phyloP scores from a whole-genome alignment of 352 stramenopile species.

The Achlya hypogyna region DNA sequence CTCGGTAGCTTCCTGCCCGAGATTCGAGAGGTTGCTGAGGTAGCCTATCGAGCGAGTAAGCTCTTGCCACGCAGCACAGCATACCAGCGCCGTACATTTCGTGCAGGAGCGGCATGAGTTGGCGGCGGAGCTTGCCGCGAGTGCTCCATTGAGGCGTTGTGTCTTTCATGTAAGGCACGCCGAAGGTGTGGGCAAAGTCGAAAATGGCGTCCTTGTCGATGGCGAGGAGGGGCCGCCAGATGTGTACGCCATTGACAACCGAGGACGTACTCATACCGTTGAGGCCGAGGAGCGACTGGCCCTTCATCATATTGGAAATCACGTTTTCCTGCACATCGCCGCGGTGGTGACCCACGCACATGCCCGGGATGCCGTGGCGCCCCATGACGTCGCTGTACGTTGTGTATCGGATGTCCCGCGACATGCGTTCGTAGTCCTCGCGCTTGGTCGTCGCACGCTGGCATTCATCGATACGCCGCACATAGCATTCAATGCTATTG shows the following conservation, averaged over 20 bases:
- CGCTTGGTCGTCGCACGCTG: conserved; percentile 85
- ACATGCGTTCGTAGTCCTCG: conserved; percentile 93
- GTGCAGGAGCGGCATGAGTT: conserved; percentile 88
- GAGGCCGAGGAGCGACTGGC: conserved; percentile 86
- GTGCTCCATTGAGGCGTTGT: conserved; percentile 95
- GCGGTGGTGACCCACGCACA: conserved; percentile 95
- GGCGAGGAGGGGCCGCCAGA: conserved; percentile 90
- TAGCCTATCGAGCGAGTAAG: conserved; percentile 29
- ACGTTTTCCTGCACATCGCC: conserved; percentile 98
- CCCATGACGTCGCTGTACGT: conserved; percentile 85
- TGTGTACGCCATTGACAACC: conserved; percentile 58
- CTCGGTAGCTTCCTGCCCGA: conserved; percentile 73
- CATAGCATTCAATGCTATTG: conserved; percentile 73
- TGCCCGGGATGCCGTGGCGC: conserved; percentile 63
- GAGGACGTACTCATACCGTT: conserved; percentile 88
- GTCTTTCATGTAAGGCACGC: conserved; percentile 97
- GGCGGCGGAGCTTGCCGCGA: conserved; percentile 92
- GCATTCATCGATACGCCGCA: conserved; percentile 87
- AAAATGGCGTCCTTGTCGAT: conserved; percentile 94
- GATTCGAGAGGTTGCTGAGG: conserved; percentile 67
- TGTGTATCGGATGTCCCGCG: conserved; percentile 89
- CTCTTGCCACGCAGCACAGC: not conserved
- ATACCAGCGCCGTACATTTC: conserved; percentile 92
- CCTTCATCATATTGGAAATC: conserved; percentile 96
- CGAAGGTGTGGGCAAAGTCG: conserved; percentile 91